Conservation (phyloP, 2,329 filamentous ascomycete species). For the Stagonosporopsis cucurbitacearum region DNA sequence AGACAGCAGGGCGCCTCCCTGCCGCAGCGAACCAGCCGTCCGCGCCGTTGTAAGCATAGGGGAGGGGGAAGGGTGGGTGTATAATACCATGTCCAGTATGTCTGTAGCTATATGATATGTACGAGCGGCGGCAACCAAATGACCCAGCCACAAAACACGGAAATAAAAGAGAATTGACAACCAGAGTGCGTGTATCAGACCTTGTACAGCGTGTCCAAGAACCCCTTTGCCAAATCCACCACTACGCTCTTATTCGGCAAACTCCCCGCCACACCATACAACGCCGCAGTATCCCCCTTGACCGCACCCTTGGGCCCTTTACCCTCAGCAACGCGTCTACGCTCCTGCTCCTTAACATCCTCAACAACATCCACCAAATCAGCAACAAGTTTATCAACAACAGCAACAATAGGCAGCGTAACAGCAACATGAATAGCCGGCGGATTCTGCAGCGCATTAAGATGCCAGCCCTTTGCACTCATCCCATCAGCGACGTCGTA, state of each 20-base stretch:
- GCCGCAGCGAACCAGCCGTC: slow-evolving; percentile 32
- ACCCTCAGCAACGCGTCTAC: slow-evolving; percentile 72
- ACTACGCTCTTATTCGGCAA: slow-evolving; percentile 96
- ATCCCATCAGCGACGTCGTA: slow-evolving; percentile 95
- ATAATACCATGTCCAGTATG: slow-evolving; percentile 4
- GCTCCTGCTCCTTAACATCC: slow-evolving; percentile 80
- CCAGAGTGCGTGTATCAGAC: slow-evolving; percentile 57
- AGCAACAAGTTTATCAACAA: slow-evolving; percentile 76
- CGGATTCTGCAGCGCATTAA: slow-evolving; percentile 91
- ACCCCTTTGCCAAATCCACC: slow-evolving; percentile 85
- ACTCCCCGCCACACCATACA: slow-evolving; percentile 95
- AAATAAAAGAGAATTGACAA: background rate
- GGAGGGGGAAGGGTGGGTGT: too few relatives aligned
- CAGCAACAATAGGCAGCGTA: slow-evolving; percentile 82
- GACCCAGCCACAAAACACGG: background rate
- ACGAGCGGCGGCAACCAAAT: background rate
- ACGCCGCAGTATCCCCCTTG: slow-evolving; percentile 79
- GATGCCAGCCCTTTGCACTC: slow-evolving; percentile 85
- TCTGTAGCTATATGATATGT: slow-evolving; percentile 10
- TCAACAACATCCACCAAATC: slow-evolving; percentile 70
- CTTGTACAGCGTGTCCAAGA: slow-evolving; percentile 93
- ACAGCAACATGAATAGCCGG: slow-evolving; percentile 94
- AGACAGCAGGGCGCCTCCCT: slow-evolving; percentile 72
- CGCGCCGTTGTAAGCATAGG: slow-evolving; percentile 17
- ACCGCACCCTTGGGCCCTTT: slow-evolving; percentile 65